A percentile compares a stretch with the other conserved stretches of the same genome.
Conservation (phyloP, 371 early-diverging fungal genomes). For the Mucor ambiguus region DNA sequence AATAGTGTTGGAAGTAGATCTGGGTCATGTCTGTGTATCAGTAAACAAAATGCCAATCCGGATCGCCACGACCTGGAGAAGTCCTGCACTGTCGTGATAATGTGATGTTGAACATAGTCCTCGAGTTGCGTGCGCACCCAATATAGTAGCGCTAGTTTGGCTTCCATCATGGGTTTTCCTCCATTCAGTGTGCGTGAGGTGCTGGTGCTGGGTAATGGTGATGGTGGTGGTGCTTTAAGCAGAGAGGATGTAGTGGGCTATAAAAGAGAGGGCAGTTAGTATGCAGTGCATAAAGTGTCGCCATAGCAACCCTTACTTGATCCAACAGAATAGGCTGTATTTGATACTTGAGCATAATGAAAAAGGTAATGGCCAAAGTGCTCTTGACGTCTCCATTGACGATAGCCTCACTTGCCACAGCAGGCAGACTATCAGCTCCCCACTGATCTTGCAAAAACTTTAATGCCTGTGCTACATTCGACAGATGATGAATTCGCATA, state of each 20-base stretch:
- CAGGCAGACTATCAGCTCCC: slow-evolving; percentile 64
- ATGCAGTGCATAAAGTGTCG: not conserved
- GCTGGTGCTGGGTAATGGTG: slow-evolving; percentile 24
- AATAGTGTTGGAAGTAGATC: slow-evolving; percentile 60
- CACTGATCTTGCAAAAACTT: slow-evolving; percentile 63
- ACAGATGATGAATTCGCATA: slow-evolving; percentile 77
- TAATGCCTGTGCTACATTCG: slow-evolving; percentile 78
- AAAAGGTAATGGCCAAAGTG: slow-evolving; percentile 79
- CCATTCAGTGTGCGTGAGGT: slow-evolving; percentile 14
- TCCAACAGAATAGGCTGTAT: slow-evolving; percentile 47
- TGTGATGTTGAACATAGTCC: slow-evolving; percentile 53
- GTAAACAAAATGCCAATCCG: slow-evolving; percentile 70
- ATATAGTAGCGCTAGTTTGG: slow-evolving; percentile 54
- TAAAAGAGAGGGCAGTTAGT: not conserved
- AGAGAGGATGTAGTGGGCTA: slow-evolving; percentile 1
- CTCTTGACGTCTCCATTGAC: slow-evolving; percentile 85
- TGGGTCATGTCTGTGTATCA: slow-evolving; percentile 72
- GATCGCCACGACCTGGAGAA: slow-evolving; percentile 74
- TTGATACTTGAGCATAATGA: slow-evolving; percentile 75
- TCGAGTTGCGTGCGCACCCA: slow-evolving; percentile 72
- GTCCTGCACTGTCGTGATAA: slow-evolving; percentile 60
- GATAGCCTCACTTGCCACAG: slow-evolving; percentile 81
- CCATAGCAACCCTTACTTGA: not conserved
- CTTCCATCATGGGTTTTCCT: slow-evolving; percentile 38
- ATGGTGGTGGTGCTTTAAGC: slow-evolving; percentile 18